Base-by-base conservation (phyloP, 345 rosid species). In the Passiflora organensis region DNA sequence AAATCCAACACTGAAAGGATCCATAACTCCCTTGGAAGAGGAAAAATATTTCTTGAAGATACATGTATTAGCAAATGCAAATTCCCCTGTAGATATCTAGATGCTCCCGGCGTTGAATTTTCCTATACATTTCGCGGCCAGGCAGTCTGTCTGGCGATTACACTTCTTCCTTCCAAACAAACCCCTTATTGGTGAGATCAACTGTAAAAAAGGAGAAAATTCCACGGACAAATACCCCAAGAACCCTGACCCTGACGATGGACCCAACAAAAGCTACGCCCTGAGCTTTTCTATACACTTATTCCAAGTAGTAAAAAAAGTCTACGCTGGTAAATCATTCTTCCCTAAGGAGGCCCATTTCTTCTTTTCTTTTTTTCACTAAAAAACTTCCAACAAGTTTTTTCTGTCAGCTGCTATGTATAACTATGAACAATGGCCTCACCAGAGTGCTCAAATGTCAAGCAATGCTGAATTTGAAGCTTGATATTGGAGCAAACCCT, bases 361-460 rank as follows among this genome's bases (percentile, higher is more conserved):
- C n/a, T n/a, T 10, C 13, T 41, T 1, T n/a, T n/a, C n/a, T n/a
- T n/a, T n/a, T n/a, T n/a, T n/a, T n/a, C n/a, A 65, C 65, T 38
- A 65, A 64, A 71, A 53, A 72, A 65, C 53, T 53, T 23, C 55
- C 63, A n/a, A n/a, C n/a, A n/a, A n/a, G n/a, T n/a, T n/a, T n/a
- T n/a, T n/a, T 16, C 51, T 58, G 43, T 22, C 48, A 53, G 67
- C 54, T n/a, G 74, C 65, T 53, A 54, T 32, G 44, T 44, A 21
- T 48, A 46, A 43, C 57, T 59, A 65, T 56, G 39, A 56, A 63
- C 61, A 66, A 50, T 22, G 10, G 49, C 76, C n/a, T 2, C 22
- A 21, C 25, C n/a, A 28, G 51, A 37, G 66, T 54, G 15, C 56
- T 68, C n/a, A n/a, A n/a, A n/a, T 53, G 56, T 53, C 42, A 39